Evolutionary conservation across 2,329 filamentous ascomycete species (phyloP).

Genomic region (Scedosporium minutisporum): DNA sequence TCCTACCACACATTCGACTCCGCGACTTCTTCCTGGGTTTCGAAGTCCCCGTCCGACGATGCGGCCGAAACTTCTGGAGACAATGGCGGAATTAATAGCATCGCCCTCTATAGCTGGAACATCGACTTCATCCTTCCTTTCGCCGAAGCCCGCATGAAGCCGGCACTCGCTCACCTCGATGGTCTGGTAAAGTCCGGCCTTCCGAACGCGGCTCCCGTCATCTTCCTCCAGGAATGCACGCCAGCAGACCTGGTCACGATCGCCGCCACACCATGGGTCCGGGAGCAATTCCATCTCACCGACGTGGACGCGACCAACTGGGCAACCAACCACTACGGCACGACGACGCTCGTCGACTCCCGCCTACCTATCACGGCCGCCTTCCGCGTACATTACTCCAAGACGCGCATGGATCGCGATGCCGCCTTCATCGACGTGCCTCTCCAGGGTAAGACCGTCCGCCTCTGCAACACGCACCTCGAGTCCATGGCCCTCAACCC

Average conservation of each 20-base stretch:
- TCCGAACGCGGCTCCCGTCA: slow-evolving; percentile 20
- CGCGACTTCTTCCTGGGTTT: slow-evolving; percentile 6
- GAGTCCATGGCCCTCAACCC: slow-evolving; percentile 41
- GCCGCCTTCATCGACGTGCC: slow-evolving; percentile 43
- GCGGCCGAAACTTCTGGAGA: not conserved
- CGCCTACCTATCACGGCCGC: slow-evolving; percentile 30
- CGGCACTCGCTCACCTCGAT: slow-evolving; percentile 20
- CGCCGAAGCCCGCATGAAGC: slow-evolving; percentile 20
- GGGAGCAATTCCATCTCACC: slow-evolving; percentile 34
- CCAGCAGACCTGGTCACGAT: slow-evolving; percentile 34
- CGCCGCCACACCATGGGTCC: slow-evolving; percentile 34
- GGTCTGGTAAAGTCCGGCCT: slow-evolving; percentile 7
- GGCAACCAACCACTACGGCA: slow-evolving; percentile 39
- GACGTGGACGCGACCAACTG: slow-evolving; percentile 34
- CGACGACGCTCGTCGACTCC: slow-evolving; percentile 40
- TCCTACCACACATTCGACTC: slow-evolving; percentile 12
- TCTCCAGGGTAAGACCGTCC: slow-evolving; percentile 22
- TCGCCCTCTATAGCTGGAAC: slow-evolving; percentile 24
- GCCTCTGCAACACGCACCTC: slow-evolving; percentile 47
- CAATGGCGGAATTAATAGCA: slow-evolving; percentile 12
- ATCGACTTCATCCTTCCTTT: slow-evolving; percentile 26
- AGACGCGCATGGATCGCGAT: slow-evolving; percentile 41
- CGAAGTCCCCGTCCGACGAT: slow-evolving; percentile 5
- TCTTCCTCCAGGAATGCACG: slow-evolving; percentile 45
- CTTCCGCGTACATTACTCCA: slow-evolving; percentile 41